Evolutionary conservation across 768 basidiomycete species (phyloP).

Genomic region (Panaeolus cyanescens): DNA sequence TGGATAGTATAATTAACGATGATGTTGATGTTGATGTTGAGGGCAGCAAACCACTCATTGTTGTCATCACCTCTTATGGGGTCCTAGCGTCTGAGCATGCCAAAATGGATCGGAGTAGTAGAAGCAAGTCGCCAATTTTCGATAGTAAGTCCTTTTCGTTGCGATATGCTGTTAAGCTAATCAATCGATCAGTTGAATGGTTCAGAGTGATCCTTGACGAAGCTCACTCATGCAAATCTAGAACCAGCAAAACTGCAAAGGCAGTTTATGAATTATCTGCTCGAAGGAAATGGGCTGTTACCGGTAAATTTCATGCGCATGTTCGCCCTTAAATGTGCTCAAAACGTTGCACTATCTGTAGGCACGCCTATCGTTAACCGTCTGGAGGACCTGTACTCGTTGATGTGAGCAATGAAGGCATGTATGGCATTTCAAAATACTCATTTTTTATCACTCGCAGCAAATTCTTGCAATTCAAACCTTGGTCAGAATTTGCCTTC

Average conservation of each 20-base stretch:
- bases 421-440: neutral
- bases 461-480: conserved; percentile 75
- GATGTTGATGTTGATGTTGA: conserved; percentile 34
- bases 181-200: conserved; percentile 64
- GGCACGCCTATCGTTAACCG: conserved; percentile 96
- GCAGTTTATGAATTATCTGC: conserved; percentile 86
- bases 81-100: conserved; percentile 87
- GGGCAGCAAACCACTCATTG: conserved; percentile 54
- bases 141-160: conserved; percentile 50
- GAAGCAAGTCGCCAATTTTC: conserved; percentile 59
- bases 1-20: conserved; percentile 58
- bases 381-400: conserved; percentile 87
- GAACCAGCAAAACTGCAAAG: conserved; percentile 83
- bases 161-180: neutral
- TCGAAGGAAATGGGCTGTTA: conserved; percentile 86
- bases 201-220: conserved; percentile 86
- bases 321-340: neutral
- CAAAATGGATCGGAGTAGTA: conserved; percentile 57
- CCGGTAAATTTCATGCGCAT: conserved; percentile 60
- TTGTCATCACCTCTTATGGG: conserved; percentile 94
- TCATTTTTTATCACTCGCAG: conserved; percentile 33
- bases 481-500: conserved; percentile 84
- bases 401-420: conserved; percentile 48
- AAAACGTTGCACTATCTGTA: conserved; percentile 16
- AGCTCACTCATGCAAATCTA: conserved; percentile 93